Evolutionary conservation across 2,329 filamentous ascomycete genomes (phyloP).

Genomic region (Trichoderma afroharzianum): DNA sequence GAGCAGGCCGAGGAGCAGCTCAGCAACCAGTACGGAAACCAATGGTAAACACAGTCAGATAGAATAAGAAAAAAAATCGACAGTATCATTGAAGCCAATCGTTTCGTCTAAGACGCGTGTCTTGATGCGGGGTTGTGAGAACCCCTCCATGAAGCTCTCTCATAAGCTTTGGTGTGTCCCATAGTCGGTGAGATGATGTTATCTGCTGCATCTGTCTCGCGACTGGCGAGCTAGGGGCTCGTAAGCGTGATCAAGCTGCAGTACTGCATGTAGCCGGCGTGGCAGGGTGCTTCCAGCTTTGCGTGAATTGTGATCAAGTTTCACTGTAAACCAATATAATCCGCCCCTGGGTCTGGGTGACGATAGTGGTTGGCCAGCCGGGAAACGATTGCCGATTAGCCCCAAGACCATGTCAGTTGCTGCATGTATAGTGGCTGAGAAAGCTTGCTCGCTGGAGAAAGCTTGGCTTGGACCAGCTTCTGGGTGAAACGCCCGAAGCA

Average conservation of each 20-base stretch:
- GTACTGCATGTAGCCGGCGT: background rate
- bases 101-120: background rate
- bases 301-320: constrained; percentile 13
- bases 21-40: constrained; percentile 16
- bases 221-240: constrained; percentile 6
- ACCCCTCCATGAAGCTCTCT: constrained; percentile 8
- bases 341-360: background rate
- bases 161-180: background rate
- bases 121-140: constrained; percentile 2
- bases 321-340: constrained; percentile 1
- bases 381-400: constrained; percentile 16
- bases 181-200: background rate
- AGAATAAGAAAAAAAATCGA: constrained; percentile 3
- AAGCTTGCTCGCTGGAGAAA: background rate
- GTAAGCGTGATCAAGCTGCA: background rate
- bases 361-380: constrained; percentile 10
- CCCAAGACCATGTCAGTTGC: background rate
- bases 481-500: constrained; percentile 15
- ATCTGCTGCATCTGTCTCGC: constrained; percentile 10
- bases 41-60: constrained; percentile 15
- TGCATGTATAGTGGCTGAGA: constrained; percentile 11
- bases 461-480: constrained; percentile 3
- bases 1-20: constrained; percentile 26
- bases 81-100: constrained; percentile 2
- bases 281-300: background rate